Base-by-base conservation (phyloP, 169 alveolate species). In the Plasmodium vivax region DNA sequence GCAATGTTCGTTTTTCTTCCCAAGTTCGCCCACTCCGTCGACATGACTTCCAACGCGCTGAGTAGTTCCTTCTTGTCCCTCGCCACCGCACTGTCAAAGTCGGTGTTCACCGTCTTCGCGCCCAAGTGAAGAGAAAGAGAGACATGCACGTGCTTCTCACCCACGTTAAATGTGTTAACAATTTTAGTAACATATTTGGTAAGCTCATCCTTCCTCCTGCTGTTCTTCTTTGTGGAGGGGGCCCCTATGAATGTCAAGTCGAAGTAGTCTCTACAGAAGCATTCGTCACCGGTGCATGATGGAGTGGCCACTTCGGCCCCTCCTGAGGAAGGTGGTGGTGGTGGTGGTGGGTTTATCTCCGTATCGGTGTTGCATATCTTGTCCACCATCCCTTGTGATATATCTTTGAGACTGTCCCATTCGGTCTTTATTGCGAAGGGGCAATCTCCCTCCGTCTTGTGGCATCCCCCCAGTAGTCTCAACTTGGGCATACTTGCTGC, bases 401-500 rank as follows among this genome's bases (percentile, higher is more conserved):
- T 87, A 41, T 87, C 79, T 77, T 87, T 75, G 14, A 87, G 72
- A 19, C 71, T 87, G 34, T 87, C 32, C 93, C 93, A 87, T 2
- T 87, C 93, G 9, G 41, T 79, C 62, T 87, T 87, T 79, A 79
- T 38, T 77, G 81, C 93, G 68, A 12, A 34, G 56, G 93, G 93
- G 10, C 93, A 87, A 34, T 87, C 73, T 38, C 88, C 93, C 68
- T 87, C 82, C 30, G 93, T 75, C 68, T 87, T 87, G 81, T 87
- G 87, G 36, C 93, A 87, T 34, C 93, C 93, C 7, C 82, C 93
- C 19, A 87, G 47, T 58, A 87, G 81, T 77, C 88, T 36, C 82
- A 87, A 77, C 30, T 87, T 87, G 38, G 56, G 38, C 38, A 87
- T 87, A 32, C 72, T 51, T 30, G 88, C 62, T 9, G 38, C 71